phyloP scores from a whole-genome alignment of 2,329 filamentous ascomycete species.

The Penicillium sp. region DNA sequence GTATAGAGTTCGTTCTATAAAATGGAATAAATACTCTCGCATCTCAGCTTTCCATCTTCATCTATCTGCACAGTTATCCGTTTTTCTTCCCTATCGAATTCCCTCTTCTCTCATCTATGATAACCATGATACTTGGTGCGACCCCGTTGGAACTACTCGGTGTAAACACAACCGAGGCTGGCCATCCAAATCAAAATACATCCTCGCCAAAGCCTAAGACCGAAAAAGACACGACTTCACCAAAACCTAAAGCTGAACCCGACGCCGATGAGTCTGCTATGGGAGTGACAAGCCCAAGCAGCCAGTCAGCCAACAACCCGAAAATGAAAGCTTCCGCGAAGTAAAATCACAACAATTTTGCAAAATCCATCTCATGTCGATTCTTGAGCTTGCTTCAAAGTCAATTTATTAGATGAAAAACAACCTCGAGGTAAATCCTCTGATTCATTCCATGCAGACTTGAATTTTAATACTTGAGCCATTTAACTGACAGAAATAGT shows the following conservation, averaged over 20 bases:
- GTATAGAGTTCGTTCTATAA: neutral
- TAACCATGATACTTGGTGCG: neutral
- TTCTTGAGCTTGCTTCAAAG: neutral
- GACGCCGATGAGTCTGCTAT: neutral
- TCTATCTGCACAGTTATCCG: too few relatives aligned
- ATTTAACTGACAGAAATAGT: neutral
- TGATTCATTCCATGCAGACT: too few relatives aligned
- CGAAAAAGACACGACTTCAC: neutral
- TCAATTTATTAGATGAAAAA: neutral
- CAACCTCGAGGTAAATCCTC: neutral
- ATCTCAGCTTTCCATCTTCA: neutral
- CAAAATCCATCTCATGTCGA: neutral
- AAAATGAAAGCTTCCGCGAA: neutral
- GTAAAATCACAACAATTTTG: neutral
- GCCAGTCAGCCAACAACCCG: neutral
- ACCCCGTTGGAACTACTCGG: constrained; percentile 1
- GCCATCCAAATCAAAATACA: neutral
- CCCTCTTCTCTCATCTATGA: neutral
- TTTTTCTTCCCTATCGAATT: neutral
- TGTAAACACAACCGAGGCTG: neutral
- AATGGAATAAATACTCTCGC: too few relatives aligned
- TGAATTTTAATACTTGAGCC: too few relatives aligned
- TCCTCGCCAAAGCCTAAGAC: neutral
- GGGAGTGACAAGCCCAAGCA: neutral
- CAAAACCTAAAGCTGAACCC: neutral